These are phyloP conservation scores for Rhodamnia rubescens DNA, from an alignment of 345 rosid species.

Conservation along the genomic window DNA sequence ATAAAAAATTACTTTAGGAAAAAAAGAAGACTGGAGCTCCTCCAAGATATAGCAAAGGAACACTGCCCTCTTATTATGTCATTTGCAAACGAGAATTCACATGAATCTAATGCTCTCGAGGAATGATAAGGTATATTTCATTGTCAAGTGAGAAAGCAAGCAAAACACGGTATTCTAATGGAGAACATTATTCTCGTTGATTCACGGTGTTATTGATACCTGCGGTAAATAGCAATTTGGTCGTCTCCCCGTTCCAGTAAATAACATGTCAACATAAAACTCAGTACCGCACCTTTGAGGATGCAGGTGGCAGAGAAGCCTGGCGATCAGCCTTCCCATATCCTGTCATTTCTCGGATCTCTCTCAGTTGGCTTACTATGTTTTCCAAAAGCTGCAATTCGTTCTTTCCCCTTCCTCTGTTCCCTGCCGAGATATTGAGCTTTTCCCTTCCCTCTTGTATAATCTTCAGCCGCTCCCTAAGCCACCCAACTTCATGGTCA, in stretches of 20 bases:
- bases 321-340: slow-evolving; percentile 23
- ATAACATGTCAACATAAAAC: not conserved
- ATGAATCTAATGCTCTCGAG: not conserved
- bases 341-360: slow-evolving; percentile 28
- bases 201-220: not conserved
- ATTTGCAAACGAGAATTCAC: not conserved
- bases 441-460: slow-evolving; percentile 33
- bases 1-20: not conserved
- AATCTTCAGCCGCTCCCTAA: slow-evolving; percentile 31
- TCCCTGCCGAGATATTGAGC: slow-evolving; percentile 19
- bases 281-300: slow-evolving; percentile 34
- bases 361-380: slow-evolving; percentile 28
- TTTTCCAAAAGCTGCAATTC: slow-evolving; percentile 43
- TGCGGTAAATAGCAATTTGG: not conserved
- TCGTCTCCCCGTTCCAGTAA: not conserved
- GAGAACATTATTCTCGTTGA: not conserved
- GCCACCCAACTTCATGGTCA: slow-evolving; percentile 43
- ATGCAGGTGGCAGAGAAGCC: slow-evolving; percentile 38
- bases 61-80: not conserved
- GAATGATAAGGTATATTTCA: not conserved
- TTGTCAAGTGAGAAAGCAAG: not conserved
- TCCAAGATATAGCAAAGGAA: not conserved
- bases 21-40: not conserved
- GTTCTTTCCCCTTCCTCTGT: slow-evolving; percentile 21
- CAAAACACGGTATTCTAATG: not conserved